Evolutionary conservation across 768 basidiomycete genomes (phyloP).

Genomic region (Butyriboletus loyo): DNA sequence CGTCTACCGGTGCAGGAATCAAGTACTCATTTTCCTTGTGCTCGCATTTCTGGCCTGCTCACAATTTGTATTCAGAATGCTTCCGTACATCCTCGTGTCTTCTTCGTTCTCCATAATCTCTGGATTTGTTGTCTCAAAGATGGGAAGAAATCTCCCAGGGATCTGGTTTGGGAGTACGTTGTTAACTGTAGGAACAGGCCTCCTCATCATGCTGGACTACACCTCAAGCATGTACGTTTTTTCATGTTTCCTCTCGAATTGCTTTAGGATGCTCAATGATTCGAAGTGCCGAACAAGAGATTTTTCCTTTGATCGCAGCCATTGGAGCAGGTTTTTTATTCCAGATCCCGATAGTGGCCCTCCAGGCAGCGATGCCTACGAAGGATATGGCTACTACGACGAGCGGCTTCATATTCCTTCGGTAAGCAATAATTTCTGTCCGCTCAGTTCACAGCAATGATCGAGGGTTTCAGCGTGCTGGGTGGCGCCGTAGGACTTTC

Average conservation of each 20-base stretch:
- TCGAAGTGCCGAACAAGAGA: conserved; percentile 53
- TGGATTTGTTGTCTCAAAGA: conserved; percentile 57
- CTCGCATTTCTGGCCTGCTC: neutral
- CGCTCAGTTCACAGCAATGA: neutral
- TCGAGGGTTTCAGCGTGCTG: conserved; percentile 43
- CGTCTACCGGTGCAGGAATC: conserved; percentile 69
- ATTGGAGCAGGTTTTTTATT: conserved; percentile 64
- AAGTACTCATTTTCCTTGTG: conserved; percentile 49
- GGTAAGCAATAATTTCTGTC: conserved; percentile 33
- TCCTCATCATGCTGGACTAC: conserved; percentile 67
- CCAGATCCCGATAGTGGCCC: conserved; percentile 63
- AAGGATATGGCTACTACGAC: conserved; percentile 82
- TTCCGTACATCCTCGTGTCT: conserved; percentile 64
- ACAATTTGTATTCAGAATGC: conserved; percentile 45
- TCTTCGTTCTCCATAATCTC: conserved; percentile 50
- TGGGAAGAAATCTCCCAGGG: conserved; percentile 53
- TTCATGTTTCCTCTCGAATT: neutral
- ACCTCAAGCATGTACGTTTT: conserved; percentile 45
- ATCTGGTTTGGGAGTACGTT: conserved; percentile 63
- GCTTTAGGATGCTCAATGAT: conserved; percentile 1
- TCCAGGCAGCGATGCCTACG: conserved; percentile 86
- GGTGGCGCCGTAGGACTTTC: conserved; percentile 75
- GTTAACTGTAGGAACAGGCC: conserved; percentile 62
- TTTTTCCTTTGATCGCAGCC: conserved; percentile 66
- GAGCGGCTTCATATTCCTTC: conserved; percentile 69